phyloP scores from a whole-genome alignment of 2,329 filamentous ascomycete species.

The Xylaria hypoxylon region DNA sequence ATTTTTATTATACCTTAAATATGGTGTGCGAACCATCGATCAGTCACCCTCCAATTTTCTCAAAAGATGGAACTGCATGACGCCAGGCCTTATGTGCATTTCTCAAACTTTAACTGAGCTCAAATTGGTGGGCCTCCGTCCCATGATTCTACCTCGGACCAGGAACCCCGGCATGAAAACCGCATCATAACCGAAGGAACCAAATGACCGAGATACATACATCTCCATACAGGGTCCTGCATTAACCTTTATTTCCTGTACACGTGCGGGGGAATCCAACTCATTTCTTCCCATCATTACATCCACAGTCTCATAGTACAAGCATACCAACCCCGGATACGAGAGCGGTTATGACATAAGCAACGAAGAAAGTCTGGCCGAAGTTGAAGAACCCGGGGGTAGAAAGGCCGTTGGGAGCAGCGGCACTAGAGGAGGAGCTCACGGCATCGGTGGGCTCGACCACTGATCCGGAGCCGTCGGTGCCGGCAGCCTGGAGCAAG shows the following conservation, averaged over 20 bases:
- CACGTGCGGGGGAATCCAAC: constrained; percentile 21
- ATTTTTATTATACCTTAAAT: not conserved
- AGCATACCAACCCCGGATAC: constrained; percentile 66
- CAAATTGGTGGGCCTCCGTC: not conserved
- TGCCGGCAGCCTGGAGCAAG: constrained; percentile 72
- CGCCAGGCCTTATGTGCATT: constrained; percentile 24
- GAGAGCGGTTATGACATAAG: constrained; percentile 62
- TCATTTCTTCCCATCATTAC: constrained; percentile 13
- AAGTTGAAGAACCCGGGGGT: constrained; percentile 48
- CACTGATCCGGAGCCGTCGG: constrained; percentile 68
- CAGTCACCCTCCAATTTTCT: not conserved
- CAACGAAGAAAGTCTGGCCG: constrained; percentile 55
- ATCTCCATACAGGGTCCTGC: constrained; percentile 4
- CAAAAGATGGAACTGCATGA: constrained; percentile 11
- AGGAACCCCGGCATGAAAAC: not conserved
- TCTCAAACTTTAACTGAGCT: constrained; percentile 4
- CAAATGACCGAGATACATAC: not conserved
- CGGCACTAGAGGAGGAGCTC: constrained; percentile 57
- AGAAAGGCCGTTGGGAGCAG: constrained; percentile 57
- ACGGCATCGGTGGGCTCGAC: constrained; percentile 57
- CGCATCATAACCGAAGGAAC: not conserved
- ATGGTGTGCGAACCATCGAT: not conserved
- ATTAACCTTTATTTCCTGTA: constrained; percentile 24
- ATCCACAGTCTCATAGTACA: constrained; percentile 57
- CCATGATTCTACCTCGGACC: not conserved